Evolutionary conservation across 208 protist species (phyloP).

Genomic region (Trypanosoma vivax): DNA sequence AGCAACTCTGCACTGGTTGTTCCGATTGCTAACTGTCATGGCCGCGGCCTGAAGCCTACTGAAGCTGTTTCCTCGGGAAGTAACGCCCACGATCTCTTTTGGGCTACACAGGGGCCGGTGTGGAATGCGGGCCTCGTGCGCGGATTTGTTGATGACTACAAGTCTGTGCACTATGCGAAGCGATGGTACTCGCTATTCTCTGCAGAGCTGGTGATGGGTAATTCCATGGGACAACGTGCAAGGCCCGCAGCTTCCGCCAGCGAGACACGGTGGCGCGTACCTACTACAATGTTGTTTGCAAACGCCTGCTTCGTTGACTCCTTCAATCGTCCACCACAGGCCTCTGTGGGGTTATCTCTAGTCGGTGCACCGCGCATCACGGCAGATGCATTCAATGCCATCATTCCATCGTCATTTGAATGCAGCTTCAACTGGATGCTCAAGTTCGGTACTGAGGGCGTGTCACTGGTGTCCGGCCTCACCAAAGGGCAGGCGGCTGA

Average conservation of each 20-base stretch:
- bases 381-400: slow-evolving; percentile 40
- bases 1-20: slow-evolving; percentile 29
- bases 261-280: background rate
- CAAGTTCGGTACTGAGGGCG: slow-evolving; percentile 9
- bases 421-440: slow-evolving; percentile 64
- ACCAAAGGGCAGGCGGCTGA: background rate
- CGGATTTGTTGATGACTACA: slow-evolving; percentile 48
- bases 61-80: background rate
- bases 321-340: slow-evolving; percentile 27
- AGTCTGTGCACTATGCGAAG: slow-evolving; percentile 37
- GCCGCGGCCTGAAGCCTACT: background rate
- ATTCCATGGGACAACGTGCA: slow-evolving; percentile 3
- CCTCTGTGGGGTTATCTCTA: slow-evolving; percentile 57
- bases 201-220: slow-evolving; percentile 23
- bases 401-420: slow-evolving; percentile 38
- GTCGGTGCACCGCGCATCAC: slow-evolving; percentile 29
- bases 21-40: slow-evolving; percentile 16
- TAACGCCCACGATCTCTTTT: slow-evolving; percentile 38
- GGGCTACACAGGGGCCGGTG: slow-evolving; percentile 57
- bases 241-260: slow-evolving; percentile 41
- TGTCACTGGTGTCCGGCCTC: slow-evolving; percentile 23
- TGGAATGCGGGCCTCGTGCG: slow-evolving; percentile 45
- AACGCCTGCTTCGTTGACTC: slow-evolving; percentile 57
- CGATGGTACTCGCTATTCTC: slow-evolving; percentile 51
- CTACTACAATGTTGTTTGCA: slow-evolving; percentile 27